These are phyloP conservation scores for Serendipita sp. DNA, from an alignment of 768 basidiomycete genomes.

Conservation along the genomic window DNA sequence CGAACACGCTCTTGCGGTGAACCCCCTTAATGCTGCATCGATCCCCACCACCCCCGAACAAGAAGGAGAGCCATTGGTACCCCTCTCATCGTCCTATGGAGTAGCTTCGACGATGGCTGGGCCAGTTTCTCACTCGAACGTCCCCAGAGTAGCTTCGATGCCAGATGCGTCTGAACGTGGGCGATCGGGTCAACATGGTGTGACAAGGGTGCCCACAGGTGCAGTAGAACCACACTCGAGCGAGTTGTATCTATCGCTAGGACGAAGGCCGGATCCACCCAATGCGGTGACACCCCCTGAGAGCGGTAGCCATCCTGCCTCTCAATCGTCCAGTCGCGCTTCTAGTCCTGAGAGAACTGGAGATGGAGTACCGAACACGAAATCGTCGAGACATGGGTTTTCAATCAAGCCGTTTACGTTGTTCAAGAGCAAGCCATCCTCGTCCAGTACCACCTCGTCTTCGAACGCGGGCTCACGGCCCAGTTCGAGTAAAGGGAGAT, in stretches of 20 bases:
- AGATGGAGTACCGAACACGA: slow-evolving; percentile 11
- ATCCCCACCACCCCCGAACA: neutral
- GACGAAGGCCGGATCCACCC: slow-evolving; percentile 13
- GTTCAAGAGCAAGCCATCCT: neutral
- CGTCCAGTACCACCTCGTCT: neutral
- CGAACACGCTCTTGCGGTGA: neutral
- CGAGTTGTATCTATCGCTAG: slow-evolving; percentile 1
- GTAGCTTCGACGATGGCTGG: neutral
- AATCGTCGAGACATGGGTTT: neutral
- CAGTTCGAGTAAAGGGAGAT: neutral
- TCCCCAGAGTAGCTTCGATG: neutral
- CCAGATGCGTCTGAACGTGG: neutral
- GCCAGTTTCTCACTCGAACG: neutral
- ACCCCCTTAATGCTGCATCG: neutral
- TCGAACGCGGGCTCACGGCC: neutral
- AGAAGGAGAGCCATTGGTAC: neutral
- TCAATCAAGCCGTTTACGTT: slow-evolving; percentile 1
- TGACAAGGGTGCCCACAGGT: neutral
- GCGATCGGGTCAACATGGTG: neutral
- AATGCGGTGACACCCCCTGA: slow-evolving; percentile 8
- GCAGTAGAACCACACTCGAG: neutral
- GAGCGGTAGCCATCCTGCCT: slow-evolving; percentile 17
- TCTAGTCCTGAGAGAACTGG: slow-evolving; percentile 39
- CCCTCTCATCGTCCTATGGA: neutral
- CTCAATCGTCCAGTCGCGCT: slow-evolving; percentile 27